Evolutionary conservation across 345 rosid species (phyloP).

Genomic region (Syzygium aromaticum): DNA sequence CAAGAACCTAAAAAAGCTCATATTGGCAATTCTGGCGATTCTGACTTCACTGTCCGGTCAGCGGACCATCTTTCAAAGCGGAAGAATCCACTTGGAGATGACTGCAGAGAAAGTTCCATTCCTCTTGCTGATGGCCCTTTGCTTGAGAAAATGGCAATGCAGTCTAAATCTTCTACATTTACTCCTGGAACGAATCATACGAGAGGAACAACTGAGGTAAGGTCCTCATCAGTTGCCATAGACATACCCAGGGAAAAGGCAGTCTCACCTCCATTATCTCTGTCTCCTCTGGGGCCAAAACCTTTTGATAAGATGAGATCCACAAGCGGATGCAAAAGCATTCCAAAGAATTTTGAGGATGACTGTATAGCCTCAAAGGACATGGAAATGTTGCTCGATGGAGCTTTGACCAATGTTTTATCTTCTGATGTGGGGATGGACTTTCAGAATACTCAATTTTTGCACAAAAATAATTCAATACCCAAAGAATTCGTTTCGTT

Average conservation of each 20-base stretch:
- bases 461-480: background rate
- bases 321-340: slow-evolving; percentile 24
- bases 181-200: slow-evolving; percentile 23
- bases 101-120: slow-evolving; percentile 22
- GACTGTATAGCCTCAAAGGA: slow-evolving; percentile 17
- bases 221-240: slow-evolving; percentile 31
- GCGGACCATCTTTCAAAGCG: slow-evolving; percentile 36
- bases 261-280: slow-evolving; percentile 43
- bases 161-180: slow-evolving; percentile 14
- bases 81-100: slow-evolving; percentile 17
- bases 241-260: slow-evolving; percentile 29
- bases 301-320: slow-evolving; percentile 39
- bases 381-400: slow-evolving; percentile 28
- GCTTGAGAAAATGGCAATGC: slow-evolving; percentile 26
- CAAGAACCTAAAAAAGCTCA: slow-evolving; percentile 56
- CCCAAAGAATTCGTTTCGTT: background rate
- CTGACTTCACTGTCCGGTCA: slow-evolving; percentile 24
- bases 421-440: background rate
- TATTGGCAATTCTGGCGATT: slow-evolving; percentile 27
- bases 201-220: slow-evolving; percentile 19
- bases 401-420: background rate
- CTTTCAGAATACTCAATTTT: background rate
- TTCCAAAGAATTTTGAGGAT: slow-evolving; percentile 16
- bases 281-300: slow-evolving; percentile 86
- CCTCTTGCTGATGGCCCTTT: slow-evolving; percentile 67